These are phyloP conservation scores for Kitagawia praeruptora DNA, from an alignment of 129 eudicot genomes.

Conservation along the genomic window DNA sequence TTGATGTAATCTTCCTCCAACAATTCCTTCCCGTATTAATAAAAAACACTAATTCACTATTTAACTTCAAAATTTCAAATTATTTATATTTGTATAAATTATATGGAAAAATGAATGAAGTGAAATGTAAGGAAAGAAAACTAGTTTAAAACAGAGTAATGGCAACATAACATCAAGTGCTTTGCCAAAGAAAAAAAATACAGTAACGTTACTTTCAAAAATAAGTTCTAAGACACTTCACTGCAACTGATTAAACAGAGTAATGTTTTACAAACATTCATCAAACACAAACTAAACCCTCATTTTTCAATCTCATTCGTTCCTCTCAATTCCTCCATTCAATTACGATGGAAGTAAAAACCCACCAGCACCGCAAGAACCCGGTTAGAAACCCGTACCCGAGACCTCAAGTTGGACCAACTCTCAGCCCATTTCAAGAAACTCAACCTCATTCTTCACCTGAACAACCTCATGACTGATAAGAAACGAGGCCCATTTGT, in stretches of 20 bases:
- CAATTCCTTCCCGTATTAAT: no score
- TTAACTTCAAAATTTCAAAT: no score
- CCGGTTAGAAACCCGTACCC: slow-evolving; percentile 69
- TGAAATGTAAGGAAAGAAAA: no score
- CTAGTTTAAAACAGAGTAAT: no score
- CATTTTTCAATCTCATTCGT: slow-evolving; percentile 27
- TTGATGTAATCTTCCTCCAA: no score
- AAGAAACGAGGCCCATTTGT: slow-evolving; percentile 58
- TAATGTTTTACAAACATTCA: not conserved
- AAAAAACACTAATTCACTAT: no score
- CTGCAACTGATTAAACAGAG: not conserved
- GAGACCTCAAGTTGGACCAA: slow-evolving; percentile 60
- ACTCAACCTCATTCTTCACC: slow-evolving; percentile 42
- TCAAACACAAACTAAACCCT: slow-evolving; percentile 8
- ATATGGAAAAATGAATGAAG: no score
- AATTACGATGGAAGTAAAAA: slow-evolving; percentile 56
- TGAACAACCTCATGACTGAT: slow-evolving; percentile 44
- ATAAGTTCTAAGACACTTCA: not conserved
- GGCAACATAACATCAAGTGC: no score
- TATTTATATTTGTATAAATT: no score
- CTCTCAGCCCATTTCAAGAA: slow-evolving; percentile 37
- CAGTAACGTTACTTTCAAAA: not conserved
- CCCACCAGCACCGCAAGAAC: slow-evolving; percentile 65
- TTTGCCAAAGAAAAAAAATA: no score
- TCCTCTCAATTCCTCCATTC: slow-evolving; percentile 54